A percentile compares a stretch with the other conserved stretches of the same genome.
These are phyloP conservation scores for Fraxinus greggii DNA, from an alignment of 305 asterid species.

Conservation along the genomic window DNA sequence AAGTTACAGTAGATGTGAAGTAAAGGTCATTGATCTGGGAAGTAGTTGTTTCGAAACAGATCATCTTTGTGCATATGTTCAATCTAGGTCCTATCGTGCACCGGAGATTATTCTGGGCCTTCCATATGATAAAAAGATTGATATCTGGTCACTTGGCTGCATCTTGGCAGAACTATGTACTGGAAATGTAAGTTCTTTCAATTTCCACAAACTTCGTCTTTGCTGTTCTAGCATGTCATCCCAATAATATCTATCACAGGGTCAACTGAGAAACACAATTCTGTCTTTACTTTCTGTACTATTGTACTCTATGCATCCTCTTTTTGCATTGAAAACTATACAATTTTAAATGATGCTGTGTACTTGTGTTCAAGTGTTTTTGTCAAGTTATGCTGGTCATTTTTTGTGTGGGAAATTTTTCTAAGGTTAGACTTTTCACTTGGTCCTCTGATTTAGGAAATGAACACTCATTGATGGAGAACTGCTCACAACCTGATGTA, in stretches of 20 bases:
- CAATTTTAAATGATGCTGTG: background rate
- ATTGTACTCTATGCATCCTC: background rate
- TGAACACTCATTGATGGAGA: background rate
- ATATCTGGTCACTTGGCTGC: slow-evolving; percentile 98
- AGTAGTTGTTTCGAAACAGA: slow-evolving; percentile 97
- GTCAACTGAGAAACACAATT: background rate
- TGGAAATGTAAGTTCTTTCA: slow-evolving; percentile 76
- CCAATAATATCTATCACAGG: background rate
- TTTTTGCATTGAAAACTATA: background rate
- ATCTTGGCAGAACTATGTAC: slow-evolving; percentile 98
- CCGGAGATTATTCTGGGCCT: slow-evolving; percentile 97
- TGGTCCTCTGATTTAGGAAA: background rate
- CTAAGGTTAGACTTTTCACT: background rate
- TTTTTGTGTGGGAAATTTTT: background rate
- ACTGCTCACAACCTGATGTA: background rate
- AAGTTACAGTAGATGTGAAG: slow-evolving; percentile 98
- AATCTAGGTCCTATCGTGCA: slow-evolving; percentile 95
- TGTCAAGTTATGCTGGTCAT: background rate
- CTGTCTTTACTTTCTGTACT: background rate
- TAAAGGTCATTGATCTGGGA: slow-evolving; percentile 98
- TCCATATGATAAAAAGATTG: slow-evolving; percentile 90
- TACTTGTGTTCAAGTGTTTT: background rate
- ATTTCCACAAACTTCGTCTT: background rate
- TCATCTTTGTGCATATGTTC: slow-evolving; percentile 97
- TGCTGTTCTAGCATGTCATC: background rate